phyloP scores from a whole-genome alignment of 2,329 filamentous ascomycete species.

The Aspergillus novoparasiticus region DNA sequence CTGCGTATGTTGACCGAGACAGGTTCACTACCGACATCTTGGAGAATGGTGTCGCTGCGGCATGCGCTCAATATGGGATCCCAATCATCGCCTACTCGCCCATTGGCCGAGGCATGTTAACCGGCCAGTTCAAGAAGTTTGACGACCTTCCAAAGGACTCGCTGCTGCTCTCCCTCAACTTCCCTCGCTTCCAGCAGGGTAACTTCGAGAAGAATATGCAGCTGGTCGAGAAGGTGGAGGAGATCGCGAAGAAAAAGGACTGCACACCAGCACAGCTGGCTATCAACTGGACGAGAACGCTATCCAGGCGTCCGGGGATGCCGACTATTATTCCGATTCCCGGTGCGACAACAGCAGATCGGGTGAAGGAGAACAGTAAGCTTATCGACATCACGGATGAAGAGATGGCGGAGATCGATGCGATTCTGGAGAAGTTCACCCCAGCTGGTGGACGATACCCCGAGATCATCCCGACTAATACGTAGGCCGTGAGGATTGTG shows the following conservation, averaged over 20 bases:
- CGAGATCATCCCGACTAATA: background rate
- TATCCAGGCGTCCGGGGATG: too few species aligned
- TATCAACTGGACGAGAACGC: too few species aligned
- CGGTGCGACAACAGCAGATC: too few species aligned
- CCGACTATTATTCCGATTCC: too few species aligned
- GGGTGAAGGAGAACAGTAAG: too few species aligned
- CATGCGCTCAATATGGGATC: slow-evolving; percentile 66
- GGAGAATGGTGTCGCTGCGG: slow-evolving; percentile 47
- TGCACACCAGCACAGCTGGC: too few species aligned
- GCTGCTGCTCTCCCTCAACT: slow-evolving; percentile 19
- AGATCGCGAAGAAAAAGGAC: too few species aligned
- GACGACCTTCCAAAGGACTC: slow-evolving; percentile 61
- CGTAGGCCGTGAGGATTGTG: too few species aligned
- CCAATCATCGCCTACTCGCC: slow-evolving; percentile 74
- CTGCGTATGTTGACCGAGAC: background rate
- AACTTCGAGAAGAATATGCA: slow-evolving; percentile 53
- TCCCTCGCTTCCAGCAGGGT: slow-evolving; percentile 64
- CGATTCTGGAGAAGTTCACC: slow-evolving; percentile 11
- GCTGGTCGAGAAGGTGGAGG: too few species aligned
- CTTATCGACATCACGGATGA: slow-evolving; percentile 23
- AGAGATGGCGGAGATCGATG: slow-evolving; percentile 32
- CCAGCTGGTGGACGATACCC: slow-evolving; percentile 15
- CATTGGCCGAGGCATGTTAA: slow-evolving; percentile 62
- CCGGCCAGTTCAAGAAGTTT: slow-evolving; percentile 52
- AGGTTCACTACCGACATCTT: background rate